Evolutionary conservation across 208 protist genomes (phyloP).

Genomic region (Herpetomonas muscarum): DNA sequence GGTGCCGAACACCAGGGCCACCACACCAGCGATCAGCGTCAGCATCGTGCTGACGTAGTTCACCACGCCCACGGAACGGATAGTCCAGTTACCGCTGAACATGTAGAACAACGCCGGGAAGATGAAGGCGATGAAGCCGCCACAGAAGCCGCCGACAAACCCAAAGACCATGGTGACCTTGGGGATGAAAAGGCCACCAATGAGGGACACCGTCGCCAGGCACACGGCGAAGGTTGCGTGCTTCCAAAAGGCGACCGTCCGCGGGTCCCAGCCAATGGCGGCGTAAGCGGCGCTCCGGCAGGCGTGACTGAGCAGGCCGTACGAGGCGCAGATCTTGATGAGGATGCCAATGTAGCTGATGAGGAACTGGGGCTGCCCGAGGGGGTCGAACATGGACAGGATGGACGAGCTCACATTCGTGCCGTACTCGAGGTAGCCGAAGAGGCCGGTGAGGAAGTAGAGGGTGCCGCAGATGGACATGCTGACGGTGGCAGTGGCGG

Average conservation of each 20-base stretch:
- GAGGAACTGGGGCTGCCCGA: slow-evolving; percentile 36
- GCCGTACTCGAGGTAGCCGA: slow-evolving; percentile 66
- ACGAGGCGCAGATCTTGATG: slow-evolving; percentile 56
- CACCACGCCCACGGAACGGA: slow-evolving; percentile 27
- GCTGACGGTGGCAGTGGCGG: slow-evolving; percentile 22
- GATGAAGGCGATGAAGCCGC: slow-evolving; percentile 54
- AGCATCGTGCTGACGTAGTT: slow-evolving; percentile 43
- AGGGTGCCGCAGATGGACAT: slow-evolving; percentile 38
- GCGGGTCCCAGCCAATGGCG: slow-evolving; percentile 21
- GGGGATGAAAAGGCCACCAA: slow-evolving; percentile 34
- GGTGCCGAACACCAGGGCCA: slow-evolving; percentile 37
- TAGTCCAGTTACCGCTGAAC: slow-evolving; percentile 41
- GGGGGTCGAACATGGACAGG: slow-evolving; percentile 44
- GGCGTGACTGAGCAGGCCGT: slow-evolving; percentile 47
- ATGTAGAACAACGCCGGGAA: slow-evolving; percentile 59
- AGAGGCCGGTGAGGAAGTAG: slow-evolving; percentile 52
- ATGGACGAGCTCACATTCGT: slow-evolving; percentile 24
- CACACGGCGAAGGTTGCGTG: slow-evolving; percentile 22
- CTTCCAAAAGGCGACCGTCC: slow-evolving; percentile 24
- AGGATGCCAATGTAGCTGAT: slow-evolving; percentile 59
- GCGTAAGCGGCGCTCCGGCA: slow-evolving; percentile 50
- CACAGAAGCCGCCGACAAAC: slow-evolving; percentile 44
- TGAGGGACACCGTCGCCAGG: slow-evolving; percentile 14
- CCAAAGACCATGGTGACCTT: slow-evolving; percentile 41
- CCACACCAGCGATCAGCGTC: slow-evolving; percentile 35